Evolutionary conservation across 2,329 filamentous ascomycete species (phyloP), one percentile per base, ranked within the genome.

Genomic region (Cercospora zeina): DNA sequence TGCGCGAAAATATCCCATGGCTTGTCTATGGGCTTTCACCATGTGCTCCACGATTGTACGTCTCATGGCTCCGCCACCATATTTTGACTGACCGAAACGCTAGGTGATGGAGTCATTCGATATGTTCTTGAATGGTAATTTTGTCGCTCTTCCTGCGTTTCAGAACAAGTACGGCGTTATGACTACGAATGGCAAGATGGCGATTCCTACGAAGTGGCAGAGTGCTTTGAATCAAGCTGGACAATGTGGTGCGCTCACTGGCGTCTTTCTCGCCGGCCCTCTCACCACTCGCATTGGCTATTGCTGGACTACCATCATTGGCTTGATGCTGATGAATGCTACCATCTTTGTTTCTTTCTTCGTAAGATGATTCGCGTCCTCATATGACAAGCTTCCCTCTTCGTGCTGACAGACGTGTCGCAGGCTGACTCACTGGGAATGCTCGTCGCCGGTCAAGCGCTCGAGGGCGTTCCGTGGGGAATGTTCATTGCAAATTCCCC

Each of bases 401-500:
- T 19, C 2, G 16, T 19, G 6, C 64, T 66, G 24, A 69, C 59
- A 27, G 2, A 30, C 6, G 14, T 13, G 13, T 8, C 14, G 19
- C 54, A 70, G 68, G 80, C 77, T 51, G 62, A 78, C 42, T 79
- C 76, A 2, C 76, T 79, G 39, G 66, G 72, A 3, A 69, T 80
- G 34, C 72, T 81, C 42, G 79, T 84, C 68, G 77, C 79, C 6
- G 76, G 79, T 31, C 84, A 87, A 76, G 74, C 83, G 55, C 77
- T 87, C 54, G 83, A 85, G 72, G 84, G 84, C 61, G 69, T 87
- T 2, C 84, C 84, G 1, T 87, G 84, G 85, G 85, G 85, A 24
- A 80, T 86, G 68, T 87, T 87, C 71, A 84, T 85, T 63, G 83
- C 84, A 67, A 86, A 85, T 69, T 79, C 83, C 4, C 84, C 85